Percentiles rank a stretch among this genome's conserved stretches.
These are phyloP conservation scores for Ichthyophthirius multifiliis DNA, from an alignment of 169 alveolate genomes.

Conservation along the genomic window DNA sequence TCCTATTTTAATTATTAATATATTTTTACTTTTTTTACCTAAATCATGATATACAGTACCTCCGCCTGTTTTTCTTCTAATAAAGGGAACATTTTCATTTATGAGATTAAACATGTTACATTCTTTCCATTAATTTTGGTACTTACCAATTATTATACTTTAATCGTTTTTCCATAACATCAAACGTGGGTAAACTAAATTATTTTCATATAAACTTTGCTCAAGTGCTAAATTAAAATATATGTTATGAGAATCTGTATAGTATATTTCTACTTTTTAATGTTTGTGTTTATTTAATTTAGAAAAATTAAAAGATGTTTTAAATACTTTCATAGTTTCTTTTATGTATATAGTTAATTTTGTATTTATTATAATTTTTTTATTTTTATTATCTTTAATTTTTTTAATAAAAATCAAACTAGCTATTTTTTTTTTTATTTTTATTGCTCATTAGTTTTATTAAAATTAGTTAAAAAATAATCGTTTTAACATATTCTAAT, in stretches of 20 bases:
- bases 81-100: neutral
- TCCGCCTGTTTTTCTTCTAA: slow-evolving; percentile 7
- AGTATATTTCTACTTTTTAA: neutral
- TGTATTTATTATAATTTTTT: no score
- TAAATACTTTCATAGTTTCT: no score
- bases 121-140: neutral
- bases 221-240: neutral
- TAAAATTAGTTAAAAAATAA: no score
- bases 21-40: neutral
- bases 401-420: no score
- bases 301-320: no score
- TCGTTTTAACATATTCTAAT: no score
- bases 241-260: neutral
- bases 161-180: neutral
- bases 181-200: neutral
- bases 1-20: neutral
- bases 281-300: no score
- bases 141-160: neutral
- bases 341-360: no score
- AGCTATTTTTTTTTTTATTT: no score
- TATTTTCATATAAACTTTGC: neutral
- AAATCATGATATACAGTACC: slow-evolving; percentile 3
- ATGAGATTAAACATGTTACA: neutral
- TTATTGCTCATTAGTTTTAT: no score
- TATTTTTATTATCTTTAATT: no score